phyloP scores from a whole-genome alignment of 2,329 filamentous ascomycete species.

The Botrytis fragariae region DNA sequence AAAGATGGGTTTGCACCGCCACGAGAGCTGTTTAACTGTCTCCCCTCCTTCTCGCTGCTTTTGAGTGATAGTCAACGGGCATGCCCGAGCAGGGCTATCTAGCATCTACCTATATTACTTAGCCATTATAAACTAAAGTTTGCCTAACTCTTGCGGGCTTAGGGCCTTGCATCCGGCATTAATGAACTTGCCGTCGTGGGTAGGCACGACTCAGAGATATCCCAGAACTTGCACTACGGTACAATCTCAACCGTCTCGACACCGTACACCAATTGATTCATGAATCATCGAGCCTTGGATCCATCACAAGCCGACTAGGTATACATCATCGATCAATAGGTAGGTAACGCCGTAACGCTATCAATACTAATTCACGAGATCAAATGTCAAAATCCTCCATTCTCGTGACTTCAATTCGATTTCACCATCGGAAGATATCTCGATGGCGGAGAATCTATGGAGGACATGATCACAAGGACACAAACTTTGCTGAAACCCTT shows the following conservation, averaged over 20 bases:
- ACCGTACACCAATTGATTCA: background rate
- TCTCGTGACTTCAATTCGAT: constrained; percentile 7
- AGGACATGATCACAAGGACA: constrained; percentile 14
- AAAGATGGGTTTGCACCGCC: constrained; percentile 13
- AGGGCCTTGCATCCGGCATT: background rate
- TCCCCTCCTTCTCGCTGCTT: constrained; percentile 5
- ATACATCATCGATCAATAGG: background rate
- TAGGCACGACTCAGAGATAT: background rate
- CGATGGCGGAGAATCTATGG: constrained; percentile 1
- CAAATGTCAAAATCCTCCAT: background rate
- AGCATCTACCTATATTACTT: background rate
- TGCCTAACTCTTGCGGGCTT: background rate
- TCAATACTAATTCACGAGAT: background rate
- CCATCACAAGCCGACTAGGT: background rate
- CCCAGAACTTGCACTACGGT: background rate
- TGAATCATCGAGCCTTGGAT: background rate
- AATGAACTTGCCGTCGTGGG: background rate
- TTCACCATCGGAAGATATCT: background rate
- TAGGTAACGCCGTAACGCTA: background rate
- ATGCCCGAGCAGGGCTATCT: constrained; percentile 8
- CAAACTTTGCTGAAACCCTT: background rate
- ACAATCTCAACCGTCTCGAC: background rate
- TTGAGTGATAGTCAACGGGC: constrained; percentile 11
- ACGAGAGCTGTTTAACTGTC: background rate
- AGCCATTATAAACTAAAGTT: background rate